Conservation (phyloP, 768 basidiomycete genomes). For the Aureoboletus auriporus region DNA sequence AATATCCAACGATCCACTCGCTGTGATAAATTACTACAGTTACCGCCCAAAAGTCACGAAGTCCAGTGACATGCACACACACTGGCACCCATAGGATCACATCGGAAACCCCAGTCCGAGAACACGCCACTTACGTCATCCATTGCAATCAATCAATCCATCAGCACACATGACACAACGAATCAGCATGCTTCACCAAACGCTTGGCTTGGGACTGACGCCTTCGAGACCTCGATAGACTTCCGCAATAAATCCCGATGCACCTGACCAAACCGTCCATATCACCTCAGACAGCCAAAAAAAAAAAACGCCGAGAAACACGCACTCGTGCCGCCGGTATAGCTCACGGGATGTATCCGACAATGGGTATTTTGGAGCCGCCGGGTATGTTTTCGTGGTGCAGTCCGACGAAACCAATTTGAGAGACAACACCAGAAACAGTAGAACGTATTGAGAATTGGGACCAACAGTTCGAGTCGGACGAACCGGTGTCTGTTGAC, state of each 20-base stretch:
- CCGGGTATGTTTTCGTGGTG: constrained; percentile 47
- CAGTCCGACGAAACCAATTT: constrained; percentile 64
- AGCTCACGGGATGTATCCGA: constrained; percentile 57
- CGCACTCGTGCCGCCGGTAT: constrained; percentile 69
- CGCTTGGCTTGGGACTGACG: constrained; percentile 57
- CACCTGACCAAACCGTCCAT: constrained; percentile 34
- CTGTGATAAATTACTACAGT: too few relatives aligned
- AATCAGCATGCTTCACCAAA: constrained; percentile 49
- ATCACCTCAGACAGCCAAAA: neutral
- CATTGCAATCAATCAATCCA: constrained; percentile 29
- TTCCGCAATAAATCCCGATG: constrained; percentile 73
- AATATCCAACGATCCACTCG: too few relatives aligned
- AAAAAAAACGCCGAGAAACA: constrained; percentile 6
- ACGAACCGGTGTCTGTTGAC: constrained; percentile 70
- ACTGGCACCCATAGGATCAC: constrained; percentile 56
- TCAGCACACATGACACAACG: neutral
- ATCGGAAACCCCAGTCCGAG: constrained; percentile 70
- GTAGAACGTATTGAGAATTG: neutral
- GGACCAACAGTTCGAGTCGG: constrained; percentile 24
- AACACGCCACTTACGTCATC: constrained; percentile 67
- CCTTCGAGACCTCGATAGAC: constrained; percentile 52
- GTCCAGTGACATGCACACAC: too few relatives aligned
- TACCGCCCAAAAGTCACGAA: constrained; percentile 51
- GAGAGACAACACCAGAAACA: neutral
- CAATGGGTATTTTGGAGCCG: constrained; percentile 68